Conservation (phyloP, 2,329 filamentous ascomycete species). For the Fusarium lyarnte region DNA sequence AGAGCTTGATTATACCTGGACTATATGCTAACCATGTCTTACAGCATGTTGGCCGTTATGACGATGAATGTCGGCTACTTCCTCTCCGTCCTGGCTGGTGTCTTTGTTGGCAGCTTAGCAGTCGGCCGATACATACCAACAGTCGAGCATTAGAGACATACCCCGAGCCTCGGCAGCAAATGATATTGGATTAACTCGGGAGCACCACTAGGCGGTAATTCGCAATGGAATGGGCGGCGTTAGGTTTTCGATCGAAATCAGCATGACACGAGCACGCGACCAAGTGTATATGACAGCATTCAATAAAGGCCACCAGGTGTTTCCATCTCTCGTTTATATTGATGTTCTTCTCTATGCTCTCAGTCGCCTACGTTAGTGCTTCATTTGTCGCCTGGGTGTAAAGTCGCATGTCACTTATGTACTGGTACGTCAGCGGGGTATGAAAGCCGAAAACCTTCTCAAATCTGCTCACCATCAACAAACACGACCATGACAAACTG, state of each 20-base stretch:
- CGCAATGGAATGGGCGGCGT: not conserved
- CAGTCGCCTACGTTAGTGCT: not conserved
- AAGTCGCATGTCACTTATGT: conserved; percentile 42
- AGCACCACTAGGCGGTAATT: not conserved
- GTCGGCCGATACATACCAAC: conserved; percentile 74
- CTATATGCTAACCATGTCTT: conserved; percentile 4
- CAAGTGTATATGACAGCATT: not conserved
- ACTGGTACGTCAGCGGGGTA: conserved; percentile 46
- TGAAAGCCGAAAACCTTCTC: conserved; percentile 58
- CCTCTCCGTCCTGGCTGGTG: conserved; percentile 78
- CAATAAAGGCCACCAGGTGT: not conserved
- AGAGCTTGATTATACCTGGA: not conserved
- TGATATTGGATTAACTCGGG: not conserved
- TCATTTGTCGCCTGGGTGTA: not conserved
- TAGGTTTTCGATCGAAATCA: not conserved
- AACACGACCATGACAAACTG: conserved; percentile 8
- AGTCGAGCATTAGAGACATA: conserved; percentile 55
- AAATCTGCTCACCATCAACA: conserved; percentile 56
- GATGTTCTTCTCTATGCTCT: not conserved
- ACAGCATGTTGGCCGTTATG: conserved; percentile 92
- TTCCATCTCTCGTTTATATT: not conserved
- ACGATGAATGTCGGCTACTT: conserved; percentile 89
- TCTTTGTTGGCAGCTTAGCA: conserved; percentile 86
- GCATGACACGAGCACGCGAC: not conserved
- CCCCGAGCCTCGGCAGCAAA: no score